phyloP scores from a whole-genome alignment of 257 asterid genomes.

The Scutellaria minor region DNA sequence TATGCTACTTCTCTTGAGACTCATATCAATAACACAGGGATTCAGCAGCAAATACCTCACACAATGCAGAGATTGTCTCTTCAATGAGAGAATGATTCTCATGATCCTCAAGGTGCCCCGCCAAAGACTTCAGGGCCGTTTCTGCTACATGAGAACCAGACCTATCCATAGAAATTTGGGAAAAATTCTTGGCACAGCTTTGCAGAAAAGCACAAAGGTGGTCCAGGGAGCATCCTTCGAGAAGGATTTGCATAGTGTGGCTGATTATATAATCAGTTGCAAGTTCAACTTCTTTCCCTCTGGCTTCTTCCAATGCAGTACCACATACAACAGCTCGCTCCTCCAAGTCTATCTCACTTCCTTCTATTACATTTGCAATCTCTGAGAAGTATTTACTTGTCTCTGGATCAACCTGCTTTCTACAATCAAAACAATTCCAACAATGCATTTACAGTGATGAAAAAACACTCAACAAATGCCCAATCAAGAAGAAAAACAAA shows the following conservation, averaged over 20 bases:
- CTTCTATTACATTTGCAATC: slow-evolving; percentile 80
- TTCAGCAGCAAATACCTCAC: slow-evolving; percentile 57
- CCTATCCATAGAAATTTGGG: slow-evolving; percentile 72
- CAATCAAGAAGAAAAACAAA: slow-evolving; percentile 2
- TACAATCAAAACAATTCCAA: slow-evolving; percentile 36
- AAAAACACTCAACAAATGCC: not conserved
- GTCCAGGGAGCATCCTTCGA: slow-evolving; percentile 80
- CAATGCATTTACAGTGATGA: slow-evolving; percentile 3
- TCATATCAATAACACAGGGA: slow-evolving; percentile 10
- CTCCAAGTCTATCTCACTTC: slow-evolving; percentile 72
- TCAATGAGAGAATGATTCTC: slow-evolving; percentile 62
- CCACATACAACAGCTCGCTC: slow-evolving; percentile 79
- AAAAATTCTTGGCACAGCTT: slow-evolving; percentile 59
- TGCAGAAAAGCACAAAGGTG: slow-evolving; percentile 74
- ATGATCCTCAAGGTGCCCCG: slow-evolving; percentile 68
- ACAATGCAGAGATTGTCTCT: slow-evolving; percentile 60
- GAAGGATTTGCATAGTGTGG: slow-evolving; percentile 88
- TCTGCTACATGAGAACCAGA: slow-evolving; percentile 99
- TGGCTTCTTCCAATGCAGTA: slow-evolving; percentile 90
- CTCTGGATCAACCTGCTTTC: slow-evolving; percentile 86
- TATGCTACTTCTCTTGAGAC: not conserved
- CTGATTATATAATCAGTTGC: slow-evolving; percentile 93
- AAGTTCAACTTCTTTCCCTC: slow-evolving; percentile 88
- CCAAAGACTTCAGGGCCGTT: slow-evolving; percentile 83
- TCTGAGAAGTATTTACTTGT: slow-evolving; percentile 81